A percentile compares a stretch with the other conserved stretches of the same genome.
phyloP scores from a whole-genome alignment of 352 stramenopile genomes.

The Phytophthora kernoviae region DNA sequence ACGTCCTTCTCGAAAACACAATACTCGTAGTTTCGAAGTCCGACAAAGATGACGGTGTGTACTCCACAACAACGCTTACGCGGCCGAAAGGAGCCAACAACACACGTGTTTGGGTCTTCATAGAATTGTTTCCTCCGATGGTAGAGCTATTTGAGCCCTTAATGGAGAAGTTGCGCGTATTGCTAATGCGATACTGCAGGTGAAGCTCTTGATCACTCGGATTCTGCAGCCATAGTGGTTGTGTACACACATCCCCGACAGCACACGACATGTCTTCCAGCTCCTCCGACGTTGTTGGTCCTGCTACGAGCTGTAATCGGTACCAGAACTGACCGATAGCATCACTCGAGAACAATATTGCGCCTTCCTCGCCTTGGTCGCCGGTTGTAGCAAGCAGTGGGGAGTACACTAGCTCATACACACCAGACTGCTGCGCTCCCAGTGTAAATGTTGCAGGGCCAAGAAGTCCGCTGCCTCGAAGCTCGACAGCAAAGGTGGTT shows the following conservation, averaged over 20 bases:
- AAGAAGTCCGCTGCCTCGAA: constrained; percentile 87
- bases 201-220: constrained; percentile 80
- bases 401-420: constrained; percentile 94
- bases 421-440: constrained; percentile 59
- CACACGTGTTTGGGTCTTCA: constrained; percentile 27
- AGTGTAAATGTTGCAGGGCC: constrained; percentile 80
- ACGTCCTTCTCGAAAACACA: constrained; percentile 73
- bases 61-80: constrained; percentile 77
- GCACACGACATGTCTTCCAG: constrained; percentile 84
- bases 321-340: constrained; percentile 96
- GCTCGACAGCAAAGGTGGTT: constrained; percentile 86
- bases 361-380: constrained; percentile 54
- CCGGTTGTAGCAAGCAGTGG: constrained; percentile 69
- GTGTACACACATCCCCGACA: constrained; percentile 79
- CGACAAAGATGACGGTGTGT: constrained; percentile 90
- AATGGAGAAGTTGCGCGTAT: constrained; percentile 92
- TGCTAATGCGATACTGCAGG: constrained; percentile 73
- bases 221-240: constrained; percentile 90
- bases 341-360: constrained; percentile 90
- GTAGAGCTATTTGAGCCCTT: constrained; percentile 30
- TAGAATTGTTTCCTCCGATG: neutral
- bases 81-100: constrained; percentile 73
- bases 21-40: constrained; percentile 77
- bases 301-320: constrained; percentile 75
- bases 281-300: constrained; percentile 43